Conservation (phyloP, 371 early-diverging fungal species). For the Mortierella sp. region DNA sequence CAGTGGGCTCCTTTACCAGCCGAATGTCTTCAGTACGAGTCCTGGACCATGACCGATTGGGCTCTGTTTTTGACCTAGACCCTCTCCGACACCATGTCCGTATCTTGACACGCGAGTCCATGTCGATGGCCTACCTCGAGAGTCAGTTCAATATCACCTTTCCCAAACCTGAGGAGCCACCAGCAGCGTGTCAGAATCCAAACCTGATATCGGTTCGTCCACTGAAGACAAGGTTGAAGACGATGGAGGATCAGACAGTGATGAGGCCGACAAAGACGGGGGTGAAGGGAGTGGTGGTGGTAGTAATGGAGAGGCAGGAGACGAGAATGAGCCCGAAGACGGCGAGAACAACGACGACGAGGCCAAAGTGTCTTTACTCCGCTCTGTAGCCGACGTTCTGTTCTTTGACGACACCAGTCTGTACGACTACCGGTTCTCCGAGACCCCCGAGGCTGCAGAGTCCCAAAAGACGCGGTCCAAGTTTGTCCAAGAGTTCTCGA, state of each 20-base stretch:
- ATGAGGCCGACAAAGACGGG: background rate
- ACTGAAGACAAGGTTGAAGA: background rate
- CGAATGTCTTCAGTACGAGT: constrained; percentile 68
- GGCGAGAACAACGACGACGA: constrained; percentile 14
- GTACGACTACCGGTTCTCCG: constrained; percentile 66
- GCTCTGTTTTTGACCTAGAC: constrained; percentile 47
- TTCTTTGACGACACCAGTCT: constrained; percentile 60
- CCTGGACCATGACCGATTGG: constrained; percentile 65
- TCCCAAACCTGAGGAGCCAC: constrained; percentile 20
- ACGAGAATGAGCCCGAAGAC: background rate
- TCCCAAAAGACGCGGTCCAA: constrained; percentile 38
- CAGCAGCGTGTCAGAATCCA: background rate
- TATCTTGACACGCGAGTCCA: constrained; percentile 41
- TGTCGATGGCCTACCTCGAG: constrained; percentile 45
- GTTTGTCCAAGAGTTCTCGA: constrained; percentile 59
- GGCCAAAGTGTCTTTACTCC: constrained; percentile 22
- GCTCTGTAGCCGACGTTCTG: constrained; percentile 35
- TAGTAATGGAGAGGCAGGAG: too few species aligned
- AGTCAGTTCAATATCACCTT: constrained; percentile 27
- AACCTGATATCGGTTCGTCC: too few species aligned
- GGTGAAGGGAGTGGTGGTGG: constrained; percentile 5
- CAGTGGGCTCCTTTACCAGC: constrained; percentile 58
- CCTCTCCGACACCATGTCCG: constrained; percentile 50
- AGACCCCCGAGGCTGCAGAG: constrained; percentile 49
- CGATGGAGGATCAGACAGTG: background rate